Evolutionary conservation across 352 stramenopile genomes (phyloP).

Genomic region (Phytophthora pistaciae): DNA sequence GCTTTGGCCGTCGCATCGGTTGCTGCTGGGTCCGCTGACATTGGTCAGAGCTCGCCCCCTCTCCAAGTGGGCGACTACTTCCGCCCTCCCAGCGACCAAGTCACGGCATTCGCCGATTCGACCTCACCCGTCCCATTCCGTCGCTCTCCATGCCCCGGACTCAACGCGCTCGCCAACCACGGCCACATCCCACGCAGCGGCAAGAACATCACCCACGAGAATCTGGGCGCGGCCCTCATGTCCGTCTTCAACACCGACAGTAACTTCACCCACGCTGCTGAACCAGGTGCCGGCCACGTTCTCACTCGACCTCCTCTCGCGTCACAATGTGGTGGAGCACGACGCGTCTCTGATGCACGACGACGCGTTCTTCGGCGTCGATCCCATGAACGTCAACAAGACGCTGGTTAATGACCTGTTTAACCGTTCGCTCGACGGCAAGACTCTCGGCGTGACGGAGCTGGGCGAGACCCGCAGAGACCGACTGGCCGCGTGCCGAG

Average conservation of each 20-base stretch:
- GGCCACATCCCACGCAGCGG: constrained; percentile 56
- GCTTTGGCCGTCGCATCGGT: constrained; percentile 18
- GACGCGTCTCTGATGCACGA: constrained; percentile 46
- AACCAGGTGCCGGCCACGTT: constrained; percentile 31
- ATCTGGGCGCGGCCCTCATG: constrained; percentile 29
- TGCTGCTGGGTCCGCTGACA: constrained; percentile 18
- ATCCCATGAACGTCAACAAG: constrained; percentile 32
- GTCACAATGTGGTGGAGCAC: constrained; percentile 61
- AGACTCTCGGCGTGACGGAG: constrained; percentile 25
- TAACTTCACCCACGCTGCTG: constrained; percentile 26
- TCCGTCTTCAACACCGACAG: constrained; percentile 38
- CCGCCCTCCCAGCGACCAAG: constrained; percentile 34
- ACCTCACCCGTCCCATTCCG: constrained; percentile 36
- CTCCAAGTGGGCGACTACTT: constrained; percentile 41
- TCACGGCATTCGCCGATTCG: constrained; percentile 34
- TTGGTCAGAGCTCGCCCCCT: constrained; percentile 10
- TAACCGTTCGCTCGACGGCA: constrained; percentile 23
- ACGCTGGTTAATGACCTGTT: constrained; percentile 31
- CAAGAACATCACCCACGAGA: constrained; percentile 47
- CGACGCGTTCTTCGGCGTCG: constrained; percentile 31
- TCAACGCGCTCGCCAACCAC: constrained; percentile 67
- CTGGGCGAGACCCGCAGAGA: constrained; percentile 29
- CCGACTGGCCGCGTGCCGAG: constrained; percentile 25
- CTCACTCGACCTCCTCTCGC: constrained; percentile 35
- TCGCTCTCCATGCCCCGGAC: constrained; percentile 45